A percentile compares a stretch with the other conserved stretches of the same genome.
phyloP scores from a whole-genome alignment of 164 flowering plant genomes.

The Vitis rotundifolia region DNA sequence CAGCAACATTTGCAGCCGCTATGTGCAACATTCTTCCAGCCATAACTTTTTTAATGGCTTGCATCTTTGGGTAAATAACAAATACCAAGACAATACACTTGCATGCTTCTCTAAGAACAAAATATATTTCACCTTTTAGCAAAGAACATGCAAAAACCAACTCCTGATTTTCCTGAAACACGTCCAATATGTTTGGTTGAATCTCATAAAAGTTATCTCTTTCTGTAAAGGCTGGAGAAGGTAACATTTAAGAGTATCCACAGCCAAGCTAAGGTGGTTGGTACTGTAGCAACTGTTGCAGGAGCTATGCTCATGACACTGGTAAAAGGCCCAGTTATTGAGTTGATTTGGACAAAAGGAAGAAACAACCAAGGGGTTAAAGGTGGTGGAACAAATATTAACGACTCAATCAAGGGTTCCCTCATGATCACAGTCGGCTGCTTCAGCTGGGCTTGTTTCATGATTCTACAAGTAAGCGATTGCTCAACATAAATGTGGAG shows the following conservation, averaged over 20 bases:
- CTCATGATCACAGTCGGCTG: constrained; percentile 58
- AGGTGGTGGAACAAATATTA: constrained; percentile 19
- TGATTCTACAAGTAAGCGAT: constrained; percentile 46
- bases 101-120: no score
- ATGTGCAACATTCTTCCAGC: constrained; percentile 76
- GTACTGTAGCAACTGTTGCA: constrained; percentile 58
- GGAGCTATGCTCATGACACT: constrained; percentile 78
- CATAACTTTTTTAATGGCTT: constrained; percentile 70
- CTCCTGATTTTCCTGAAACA: not conserved
- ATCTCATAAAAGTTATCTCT: not conserved
- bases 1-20: constrained; percentile 77
- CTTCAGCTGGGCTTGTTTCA: constrained; percentile 62
- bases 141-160: not conserved
- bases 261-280: constrained; percentile 56
- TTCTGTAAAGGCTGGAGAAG: constrained; percentile 48
- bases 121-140: no score
- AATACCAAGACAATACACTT: not conserved
- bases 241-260: constrained; percentile 38
- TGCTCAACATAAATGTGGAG: not conserved
- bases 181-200: not conserved
- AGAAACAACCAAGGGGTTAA: not conserved
- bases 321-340: constrained; percentile 49
- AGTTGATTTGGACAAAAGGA: constrained; percentile 34
- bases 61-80: constrained; percentile 37
- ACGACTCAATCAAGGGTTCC: constrained; percentile 48